Evolutionary conservation across 2,329 filamentous ascomycete genomes (phyloP).

Genomic region (Diaporthe capsici): DNA sequence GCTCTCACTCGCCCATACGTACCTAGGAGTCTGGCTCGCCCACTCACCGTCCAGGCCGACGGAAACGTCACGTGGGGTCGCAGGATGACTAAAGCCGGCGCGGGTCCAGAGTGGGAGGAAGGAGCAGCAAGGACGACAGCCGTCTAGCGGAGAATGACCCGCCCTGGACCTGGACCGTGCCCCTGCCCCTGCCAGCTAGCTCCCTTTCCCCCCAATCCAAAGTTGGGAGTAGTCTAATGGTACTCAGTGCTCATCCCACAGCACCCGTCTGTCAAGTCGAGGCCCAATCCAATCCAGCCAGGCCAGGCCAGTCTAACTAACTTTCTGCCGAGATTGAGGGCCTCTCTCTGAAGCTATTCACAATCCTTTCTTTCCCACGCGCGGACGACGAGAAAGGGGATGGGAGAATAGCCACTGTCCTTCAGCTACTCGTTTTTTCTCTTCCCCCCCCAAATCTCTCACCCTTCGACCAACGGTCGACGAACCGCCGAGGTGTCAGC

Average conservation of each 20-base stretch:
- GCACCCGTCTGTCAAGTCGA: constrained; percentile 24
- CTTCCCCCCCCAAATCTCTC: constrained; percentile 1
- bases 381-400: constrained; percentile 32
- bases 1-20: background rate
- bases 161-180: constrained; percentile 31
- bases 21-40: background rate
- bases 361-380: constrained; percentile 22
- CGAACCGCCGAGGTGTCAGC: constrained; percentile 38
- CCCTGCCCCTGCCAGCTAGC: constrained; percentile 33
- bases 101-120: background rate
- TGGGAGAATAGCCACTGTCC: constrained; percentile 36
- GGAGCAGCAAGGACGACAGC: background rate
- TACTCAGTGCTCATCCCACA: constrained; percentile 28
- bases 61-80: constrained; percentile 15
- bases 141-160: background rate
- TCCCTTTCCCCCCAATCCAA: constrained; percentile 10
- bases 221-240: constrained; percentile 8
- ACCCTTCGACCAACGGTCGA: background rate
- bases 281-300: constrained; percentile 22
- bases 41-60: constrained; percentile 1
- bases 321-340: constrained; percentile 34
- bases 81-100: background rate
- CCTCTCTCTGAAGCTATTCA: constrained; percentile 39
- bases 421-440: constrained; percentile 16
- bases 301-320: constrained; percentile 31